Evolutionary conservation across 2,329 filamentous ascomycete genomes (phyloP).

Genomic region (Meredithiella fracta): DNA sequence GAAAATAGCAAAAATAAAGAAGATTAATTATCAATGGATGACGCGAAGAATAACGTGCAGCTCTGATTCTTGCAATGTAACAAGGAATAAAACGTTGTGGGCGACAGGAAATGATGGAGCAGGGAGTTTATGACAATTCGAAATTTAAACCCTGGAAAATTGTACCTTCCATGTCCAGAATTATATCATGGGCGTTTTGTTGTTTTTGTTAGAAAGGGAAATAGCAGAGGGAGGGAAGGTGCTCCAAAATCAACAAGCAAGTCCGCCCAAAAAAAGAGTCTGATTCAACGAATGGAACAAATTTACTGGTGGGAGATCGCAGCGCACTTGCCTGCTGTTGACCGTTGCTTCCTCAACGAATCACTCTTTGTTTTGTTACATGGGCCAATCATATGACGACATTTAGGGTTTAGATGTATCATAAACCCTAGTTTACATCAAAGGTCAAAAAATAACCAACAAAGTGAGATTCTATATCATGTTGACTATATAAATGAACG

Average conservation of each 20-base stretch:
- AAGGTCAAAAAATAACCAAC: no score
- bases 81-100: background rate
- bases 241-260: background rate
- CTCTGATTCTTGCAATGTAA: background rate
- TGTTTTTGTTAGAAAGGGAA: background rate
- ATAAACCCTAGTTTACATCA: no score
- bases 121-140: conserved; percentile 1
- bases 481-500: no score
- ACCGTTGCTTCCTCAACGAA: background rate
- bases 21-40: background rate
- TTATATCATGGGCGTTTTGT: background rate
- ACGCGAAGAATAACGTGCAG: background rate
- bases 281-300: no score
- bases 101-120: conserved; percentile 2
- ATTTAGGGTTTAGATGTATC: background rate
- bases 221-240: background rate
- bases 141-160: conserved; percentile 3
- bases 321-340: background rate
- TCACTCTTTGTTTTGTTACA: background rate
- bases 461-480: no score
- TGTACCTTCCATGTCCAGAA: background rate
- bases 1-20: background rate
- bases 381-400: background rate
- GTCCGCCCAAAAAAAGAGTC: background rate
- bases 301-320: background rate